phyloP scores from a whole-genome alignment of 2,329 filamentous ascomycete genomes.

The Chaetomium sp. region DNA sequence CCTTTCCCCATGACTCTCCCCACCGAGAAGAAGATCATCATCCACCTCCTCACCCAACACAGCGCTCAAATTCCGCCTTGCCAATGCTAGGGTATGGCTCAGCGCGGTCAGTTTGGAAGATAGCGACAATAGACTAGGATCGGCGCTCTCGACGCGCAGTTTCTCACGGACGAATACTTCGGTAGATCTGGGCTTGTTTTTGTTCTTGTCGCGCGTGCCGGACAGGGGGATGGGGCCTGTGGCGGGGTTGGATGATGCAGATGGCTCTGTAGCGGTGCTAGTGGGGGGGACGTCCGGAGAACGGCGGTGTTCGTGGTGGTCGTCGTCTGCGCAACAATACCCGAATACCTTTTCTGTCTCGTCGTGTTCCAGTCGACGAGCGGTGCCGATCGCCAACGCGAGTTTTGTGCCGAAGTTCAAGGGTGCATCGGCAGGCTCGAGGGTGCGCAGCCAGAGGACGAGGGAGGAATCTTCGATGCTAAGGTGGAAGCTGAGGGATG shows the following conservation, averaged over 20 bases:
- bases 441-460: constrained; percentile 61
- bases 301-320: neutral
- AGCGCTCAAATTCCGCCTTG: constrained; percentile 64
- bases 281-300: neutral
- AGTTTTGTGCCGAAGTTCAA: constrained; percentile 59
- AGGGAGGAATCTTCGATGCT: constrained; percentile 63
- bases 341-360: constrained; percentile 73
- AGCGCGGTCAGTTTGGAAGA: constrained; percentile 77
- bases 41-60: constrained; percentile 57
- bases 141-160: constrained; percentile 78
- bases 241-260: neutral
- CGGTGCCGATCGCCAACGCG: constrained; percentile 61
- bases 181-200: constrained; percentile 35
- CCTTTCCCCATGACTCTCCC: too few relatives aligned
- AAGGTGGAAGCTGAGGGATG: constrained; percentile 65
- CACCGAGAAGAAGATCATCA: constrained; percentile 19
- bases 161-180: constrained; percentile 87
- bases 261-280: neutral
- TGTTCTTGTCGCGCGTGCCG: constrained; percentile 19
- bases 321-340: constrained; percentile 38
- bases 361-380: constrained; percentile 63
- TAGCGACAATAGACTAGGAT: constrained; percentile 77
- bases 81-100: constrained; percentile 63
- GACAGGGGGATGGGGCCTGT: constrained; percentile 1
- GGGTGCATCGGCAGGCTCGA: constrained; percentile 60